Conservation (phyloP, 1,284 basidiomycete species). For the Gomphus sp. region DNA sequence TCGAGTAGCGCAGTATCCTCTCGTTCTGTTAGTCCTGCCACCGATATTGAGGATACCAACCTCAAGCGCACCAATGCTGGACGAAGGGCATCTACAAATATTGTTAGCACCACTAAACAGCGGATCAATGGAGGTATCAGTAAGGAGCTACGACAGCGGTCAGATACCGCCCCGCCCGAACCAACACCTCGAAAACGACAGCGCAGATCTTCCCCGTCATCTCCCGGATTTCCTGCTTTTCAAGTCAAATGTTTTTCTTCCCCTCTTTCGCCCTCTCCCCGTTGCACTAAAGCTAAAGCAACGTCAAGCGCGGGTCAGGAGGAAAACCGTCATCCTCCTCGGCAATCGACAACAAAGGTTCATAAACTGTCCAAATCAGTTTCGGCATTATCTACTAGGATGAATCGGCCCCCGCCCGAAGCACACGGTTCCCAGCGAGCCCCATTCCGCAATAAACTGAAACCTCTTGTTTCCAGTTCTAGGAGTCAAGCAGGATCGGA, state of each 20-base stretch:
- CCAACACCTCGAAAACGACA: slow-evolving; percentile 4
- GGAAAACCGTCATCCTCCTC: neutral
- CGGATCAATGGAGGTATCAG: neutral
- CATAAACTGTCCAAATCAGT: neutral
- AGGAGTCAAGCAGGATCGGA: neutral
- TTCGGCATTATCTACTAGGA: neutral
- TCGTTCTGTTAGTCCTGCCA: slow-evolving; percentile 3
- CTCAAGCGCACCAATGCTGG: neutral
- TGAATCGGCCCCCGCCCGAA: neutral
- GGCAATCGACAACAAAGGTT: neutral
- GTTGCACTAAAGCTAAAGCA: neutral
- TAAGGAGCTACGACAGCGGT: neutral
- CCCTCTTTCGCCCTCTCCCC: neutral
- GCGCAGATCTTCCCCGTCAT: slow-evolving; percentile 4
- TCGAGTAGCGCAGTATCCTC: neutral
- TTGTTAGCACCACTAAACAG: neutral
- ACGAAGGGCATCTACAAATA: slow-evolving; percentile 6
- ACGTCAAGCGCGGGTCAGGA: neutral
- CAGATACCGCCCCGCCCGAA: slow-evolving; percentile 8
- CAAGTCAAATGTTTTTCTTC: neutral
- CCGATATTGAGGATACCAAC: neutral
- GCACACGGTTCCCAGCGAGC: neutral
- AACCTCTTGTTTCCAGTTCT: neutral
- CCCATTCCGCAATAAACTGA: neutral
- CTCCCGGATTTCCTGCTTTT: neutral